Evolutionary conservation across 257 asterid genomes (phyloP).

Genomic region (Rubia yunnanensis): DNA sequence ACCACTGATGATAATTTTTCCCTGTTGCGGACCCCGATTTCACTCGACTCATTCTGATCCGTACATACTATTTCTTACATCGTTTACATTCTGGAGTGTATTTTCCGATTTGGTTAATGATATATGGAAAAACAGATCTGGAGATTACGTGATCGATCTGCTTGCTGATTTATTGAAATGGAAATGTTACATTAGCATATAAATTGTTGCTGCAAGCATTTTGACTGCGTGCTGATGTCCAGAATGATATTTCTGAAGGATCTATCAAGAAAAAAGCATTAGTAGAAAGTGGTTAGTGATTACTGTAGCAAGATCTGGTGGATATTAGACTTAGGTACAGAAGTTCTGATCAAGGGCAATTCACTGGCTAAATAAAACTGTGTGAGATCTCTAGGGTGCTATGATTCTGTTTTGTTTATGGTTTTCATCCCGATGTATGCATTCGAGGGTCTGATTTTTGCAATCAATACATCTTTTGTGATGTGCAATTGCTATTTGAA

Average conservation of each 20-base stretch:
- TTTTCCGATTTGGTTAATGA: neutral
- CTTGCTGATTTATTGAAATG: neutral
- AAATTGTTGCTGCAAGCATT: neutral
- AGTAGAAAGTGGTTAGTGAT: neutral
- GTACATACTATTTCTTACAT: neutral
- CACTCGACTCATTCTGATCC: neutral
- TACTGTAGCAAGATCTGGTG: neutral
- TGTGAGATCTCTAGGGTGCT: neutral
- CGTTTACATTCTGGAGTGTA: neutral
- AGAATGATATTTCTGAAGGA: neutral
- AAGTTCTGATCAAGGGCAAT: neutral
- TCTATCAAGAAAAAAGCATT: neutral
- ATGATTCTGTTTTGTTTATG: neutral
- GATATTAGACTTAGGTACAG: neutral
- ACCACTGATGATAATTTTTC: neutral
- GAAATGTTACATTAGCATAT: neutral
- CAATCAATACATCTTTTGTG: neutral
- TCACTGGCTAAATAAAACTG: neutral
- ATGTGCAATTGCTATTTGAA: neutral
- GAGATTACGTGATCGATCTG: neutral
- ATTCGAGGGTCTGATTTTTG: neutral
- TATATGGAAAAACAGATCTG: constrained; percentile 7
- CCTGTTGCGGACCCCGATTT: neutral
- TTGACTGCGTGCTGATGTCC: neutral
- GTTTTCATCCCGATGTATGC: neutral